Conservation (phyloP, 176 grass and related monocot genomes). For the Cenchrus americanus region DNA sequence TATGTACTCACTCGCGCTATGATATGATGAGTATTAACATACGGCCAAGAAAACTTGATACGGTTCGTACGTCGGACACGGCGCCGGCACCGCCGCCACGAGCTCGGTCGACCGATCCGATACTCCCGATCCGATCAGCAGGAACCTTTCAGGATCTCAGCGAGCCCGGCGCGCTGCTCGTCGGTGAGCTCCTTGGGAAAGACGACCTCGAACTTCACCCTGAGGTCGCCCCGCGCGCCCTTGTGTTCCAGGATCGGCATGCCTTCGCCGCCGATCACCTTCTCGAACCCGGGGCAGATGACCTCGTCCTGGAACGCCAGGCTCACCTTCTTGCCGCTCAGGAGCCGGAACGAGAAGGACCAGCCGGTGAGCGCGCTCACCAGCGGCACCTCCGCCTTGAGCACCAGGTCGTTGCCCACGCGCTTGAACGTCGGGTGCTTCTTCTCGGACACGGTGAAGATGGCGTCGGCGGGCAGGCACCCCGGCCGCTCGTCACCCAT, state of each 20-base stretch:
- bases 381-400: constrained; percentile 89
- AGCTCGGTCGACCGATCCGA: background rate
- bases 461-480: constrained; percentile 63
- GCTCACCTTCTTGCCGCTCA: constrained; percentile 73
- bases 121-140: constrained; percentile 27
- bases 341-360: constrained; percentile 79
- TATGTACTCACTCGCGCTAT: constrained; percentile 41
- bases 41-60: constrained; percentile 55
- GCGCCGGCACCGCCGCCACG: background rate
- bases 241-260: constrained; percentile 67
- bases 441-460: constrained; percentile 71
- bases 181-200: constrained; percentile 75
- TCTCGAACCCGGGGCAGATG: constrained; percentile 75
- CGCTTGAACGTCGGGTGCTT: constrained; percentile 82
- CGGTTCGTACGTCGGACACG: constrained; percentile 4
- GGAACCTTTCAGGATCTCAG: constrained; percentile 63
- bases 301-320: constrained; percentile 73
- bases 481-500: constrained; percentile 81
- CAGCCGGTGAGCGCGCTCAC: constrained; percentile 83
- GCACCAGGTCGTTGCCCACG: constrained; percentile 74
- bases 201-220: constrained; percentile 69
- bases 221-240: constrained; percentile 64
- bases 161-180: constrained; percentile 55
- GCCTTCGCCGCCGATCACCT: constrained; percentile 76
- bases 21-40: constrained; percentile 53